phyloP scores from a whole-genome alignment of 1,284 basidiomycete genomes.

The Ceratobasidium sp. region DNA sequence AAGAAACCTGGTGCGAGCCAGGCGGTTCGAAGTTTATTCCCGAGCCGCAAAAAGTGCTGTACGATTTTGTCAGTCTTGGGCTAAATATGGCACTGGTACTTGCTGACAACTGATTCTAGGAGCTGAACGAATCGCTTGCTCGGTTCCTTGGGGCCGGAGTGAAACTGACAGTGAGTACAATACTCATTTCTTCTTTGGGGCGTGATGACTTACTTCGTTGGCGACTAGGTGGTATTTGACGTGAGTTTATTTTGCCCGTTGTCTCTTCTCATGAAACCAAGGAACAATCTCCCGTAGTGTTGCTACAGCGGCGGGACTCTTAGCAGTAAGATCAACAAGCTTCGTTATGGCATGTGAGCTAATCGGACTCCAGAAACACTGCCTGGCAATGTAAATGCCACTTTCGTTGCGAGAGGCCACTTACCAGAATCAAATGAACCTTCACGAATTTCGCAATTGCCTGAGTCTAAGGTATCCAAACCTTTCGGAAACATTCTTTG shows the following conservation, averaged over 20 bases:
- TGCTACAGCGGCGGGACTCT: slow-evolving; percentile 35
- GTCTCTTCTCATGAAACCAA: background rate
- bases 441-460: background rate
- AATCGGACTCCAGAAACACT: background rate
- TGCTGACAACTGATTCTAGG: background rate
- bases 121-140: slow-evolving; percentile 7
- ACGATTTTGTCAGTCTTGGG: slow-evolving; percentile 14
- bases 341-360: background rate
- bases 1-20: background rate
- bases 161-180: slow-evolving; percentile 16
- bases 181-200: background rate
- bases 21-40: background rate
- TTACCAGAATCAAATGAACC: background rate
- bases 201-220: background rate
- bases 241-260: background rate
- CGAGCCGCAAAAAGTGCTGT: background rate
- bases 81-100: background rate
- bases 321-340: background rate
- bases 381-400: background rate
- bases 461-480: background rate
- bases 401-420: background rate
- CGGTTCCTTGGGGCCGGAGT: background rate
- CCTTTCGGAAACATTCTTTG: background rate
- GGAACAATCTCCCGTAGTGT: background rate
- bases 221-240: slow-evolving; percentile 14